A percentile compares a stretch with the other conserved stretches of the same genome.
phyloP scores from a whole-genome alignment of 306 rosid genomes.

The Cicer cuneatum region DNA sequence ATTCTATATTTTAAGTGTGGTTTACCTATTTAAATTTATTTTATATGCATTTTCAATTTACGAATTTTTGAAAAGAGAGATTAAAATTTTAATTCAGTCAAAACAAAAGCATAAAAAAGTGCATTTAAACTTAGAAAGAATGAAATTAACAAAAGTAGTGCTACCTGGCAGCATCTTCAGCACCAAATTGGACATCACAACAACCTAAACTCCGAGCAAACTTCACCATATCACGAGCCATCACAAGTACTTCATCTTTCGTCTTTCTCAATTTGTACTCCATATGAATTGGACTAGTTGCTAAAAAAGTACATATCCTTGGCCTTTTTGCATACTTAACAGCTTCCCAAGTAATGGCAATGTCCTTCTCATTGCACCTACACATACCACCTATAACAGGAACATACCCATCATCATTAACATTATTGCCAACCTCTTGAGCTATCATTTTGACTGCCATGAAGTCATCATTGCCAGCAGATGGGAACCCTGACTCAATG shows the following conservation, averaged over 20 bases:
- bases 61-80: no score
- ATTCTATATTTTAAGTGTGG: no score
- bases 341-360: conserved; percentile 85
- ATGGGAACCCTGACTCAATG: conserved; percentile 93
- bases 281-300: conserved; percentile 86
- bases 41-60: no score
- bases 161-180: conserved; percentile 94
- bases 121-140: not conserved
- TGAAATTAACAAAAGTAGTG: not conserved
- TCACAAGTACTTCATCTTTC: conserved; percentile 62
- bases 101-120: no score
- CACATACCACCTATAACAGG: conserved; percentile 80
- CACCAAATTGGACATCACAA: conserved; percentile 78
- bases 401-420: conserved; percentile 60
- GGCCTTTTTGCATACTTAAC: conserved; percentile 77
- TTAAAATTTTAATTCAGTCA: no score
- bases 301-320: conserved; percentile 73
- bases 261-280: conserved; percentile 74
- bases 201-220: conserved; percentile 85
- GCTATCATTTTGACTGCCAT: conserved; percentile 76
- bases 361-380: conserved; percentile 77
- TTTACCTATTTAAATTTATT: no score
- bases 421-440: conserved; percentile 65
- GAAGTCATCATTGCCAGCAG: conserved; percentile 70
- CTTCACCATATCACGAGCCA: conserved; percentile 69